phyloP scores from a whole-genome alignment of 306 rosid genomes.

The Luffa aegyptiaca region DNA sequence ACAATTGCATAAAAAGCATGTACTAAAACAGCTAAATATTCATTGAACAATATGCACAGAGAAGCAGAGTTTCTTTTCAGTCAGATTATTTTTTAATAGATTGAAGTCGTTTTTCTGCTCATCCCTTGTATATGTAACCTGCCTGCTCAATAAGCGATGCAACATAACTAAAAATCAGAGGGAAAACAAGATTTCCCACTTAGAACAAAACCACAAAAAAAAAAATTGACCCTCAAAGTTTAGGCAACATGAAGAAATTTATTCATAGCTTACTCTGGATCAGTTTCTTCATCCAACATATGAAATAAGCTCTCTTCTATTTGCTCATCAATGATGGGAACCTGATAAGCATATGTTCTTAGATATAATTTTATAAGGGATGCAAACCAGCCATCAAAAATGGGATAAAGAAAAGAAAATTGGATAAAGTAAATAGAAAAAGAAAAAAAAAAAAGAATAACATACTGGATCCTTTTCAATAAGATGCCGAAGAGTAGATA shows the following conservation, averaged over 20 bases:
- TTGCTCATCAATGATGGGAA: slow-evolving; percentile 66
- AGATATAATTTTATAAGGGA: background rate
- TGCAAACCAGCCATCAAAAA: background rate
- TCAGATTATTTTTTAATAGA: background rate
- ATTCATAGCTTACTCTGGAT: slow-evolving; percentile 61
- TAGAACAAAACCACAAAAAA: background rate
- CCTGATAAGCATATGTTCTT: slow-evolving; percentile 39
- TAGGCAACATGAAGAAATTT: background rate
- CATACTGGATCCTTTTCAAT: slow-evolving; percentile 92
- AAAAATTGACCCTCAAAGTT: background rate
- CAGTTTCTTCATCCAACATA: slow-evolving; percentile 98
- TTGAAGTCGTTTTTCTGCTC: background rate
- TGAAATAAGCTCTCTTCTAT: slow-evolving; percentile 81
- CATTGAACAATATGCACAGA: background rate
- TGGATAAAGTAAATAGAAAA: background rate
- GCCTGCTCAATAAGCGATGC: background rate
- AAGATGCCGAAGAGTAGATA: slow-evolving; percentile 88
- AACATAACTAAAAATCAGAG: background rate
- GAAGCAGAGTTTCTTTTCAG: background rate
- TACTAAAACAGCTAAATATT: background rate
- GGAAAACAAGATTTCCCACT: background rate
- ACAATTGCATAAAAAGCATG: background rate
- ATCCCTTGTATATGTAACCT: background rate
- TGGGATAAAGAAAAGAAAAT: slow-evolving; percentile 11
- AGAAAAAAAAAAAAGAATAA: slow-evolving; percentile 7